These are phyloP conservation scores for Phyllostachys edulis DNA, from an alignment of 176 grass and related monocot species.

Conservation along the genomic window DNA sequence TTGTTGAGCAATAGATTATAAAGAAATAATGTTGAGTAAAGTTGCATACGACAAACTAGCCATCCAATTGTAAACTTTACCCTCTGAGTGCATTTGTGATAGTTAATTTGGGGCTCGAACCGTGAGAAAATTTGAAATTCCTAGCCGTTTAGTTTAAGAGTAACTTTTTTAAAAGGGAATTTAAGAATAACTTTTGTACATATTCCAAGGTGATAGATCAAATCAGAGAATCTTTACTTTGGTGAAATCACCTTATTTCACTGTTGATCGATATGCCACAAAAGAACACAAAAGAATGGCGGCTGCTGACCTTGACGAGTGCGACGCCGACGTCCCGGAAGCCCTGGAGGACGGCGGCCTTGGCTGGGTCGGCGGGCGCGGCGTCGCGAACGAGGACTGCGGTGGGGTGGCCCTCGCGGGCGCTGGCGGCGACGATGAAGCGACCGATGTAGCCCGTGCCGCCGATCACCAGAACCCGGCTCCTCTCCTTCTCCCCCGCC, in stretches of 20 bases:
- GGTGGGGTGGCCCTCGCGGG: constrained; percentile 50
- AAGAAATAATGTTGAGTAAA: neutral
- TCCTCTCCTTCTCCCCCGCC: constrained; percentile 13
- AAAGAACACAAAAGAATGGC: neutral
- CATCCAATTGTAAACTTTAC: neutral
- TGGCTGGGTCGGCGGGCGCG: constrained; percentile 28
- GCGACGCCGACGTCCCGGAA: constrained; percentile 50
- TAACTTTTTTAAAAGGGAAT: too few species aligned
- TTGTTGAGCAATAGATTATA: too few species aligned
- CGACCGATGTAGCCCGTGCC: constrained; percentile 60
- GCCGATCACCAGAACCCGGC: constrained; percentile 58
- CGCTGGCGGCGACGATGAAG: constrained; percentile 46
- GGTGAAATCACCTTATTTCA: neutral
- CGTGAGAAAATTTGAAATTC: neutral
- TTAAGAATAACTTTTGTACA: neutral
- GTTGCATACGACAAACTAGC: neutral
- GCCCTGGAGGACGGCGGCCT: constrained; percentile 45
- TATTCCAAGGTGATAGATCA: neutral
- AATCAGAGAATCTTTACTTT: neutral
- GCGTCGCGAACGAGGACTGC: constrained; percentile 48
- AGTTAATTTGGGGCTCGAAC: neutral
- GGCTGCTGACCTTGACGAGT: constrained; percentile 42
- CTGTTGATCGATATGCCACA: neutral
- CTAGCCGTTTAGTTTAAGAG: neutral
- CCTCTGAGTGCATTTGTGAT: neutral